Conservation (phyloP, 2,329 filamentous ascomycete genomes). For the Alternaria sp. region DNA sequence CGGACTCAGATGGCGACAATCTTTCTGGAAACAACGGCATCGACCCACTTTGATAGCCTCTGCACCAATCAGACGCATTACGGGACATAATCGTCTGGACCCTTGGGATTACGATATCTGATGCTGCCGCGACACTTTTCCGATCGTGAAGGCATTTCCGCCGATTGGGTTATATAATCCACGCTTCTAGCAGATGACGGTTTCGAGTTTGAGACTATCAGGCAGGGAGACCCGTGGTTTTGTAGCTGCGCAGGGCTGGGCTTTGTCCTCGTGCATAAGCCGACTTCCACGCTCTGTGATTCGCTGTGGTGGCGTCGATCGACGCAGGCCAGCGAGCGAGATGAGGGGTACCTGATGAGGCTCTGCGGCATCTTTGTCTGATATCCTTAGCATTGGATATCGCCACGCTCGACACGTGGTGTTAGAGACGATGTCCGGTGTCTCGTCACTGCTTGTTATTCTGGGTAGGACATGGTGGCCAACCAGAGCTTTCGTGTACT, state of each 20-base stretch:
- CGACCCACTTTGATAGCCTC: conserved; percentile 12
- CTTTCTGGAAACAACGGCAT: conserved; percentile 20
- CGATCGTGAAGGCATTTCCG: conserved; percentile 15
- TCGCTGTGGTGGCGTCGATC: conserved; percentile 21
- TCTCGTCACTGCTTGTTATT: background rate
- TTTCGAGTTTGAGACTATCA: background rate
- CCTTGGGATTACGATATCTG: conserved; percentile 31
- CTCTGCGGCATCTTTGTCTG: conserved; percentile 17
- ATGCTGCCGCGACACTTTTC: background rate
- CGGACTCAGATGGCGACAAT: conserved; percentile 24
- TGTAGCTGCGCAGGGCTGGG: conserved; percentile 8
- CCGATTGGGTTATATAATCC: conserved; percentile 15
- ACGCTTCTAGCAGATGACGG: background rate
- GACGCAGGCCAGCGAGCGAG: conserved; percentile 16
- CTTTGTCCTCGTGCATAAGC: conserved; percentile 15
- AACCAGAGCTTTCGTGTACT: conserved; percentile 6
- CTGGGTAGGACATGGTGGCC: background rate
- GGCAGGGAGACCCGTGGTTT: conserved; percentile 3
- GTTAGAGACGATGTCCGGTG: background rate
- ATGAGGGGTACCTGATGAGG: conserved; percentile 23
- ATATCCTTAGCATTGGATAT: conserved; percentile 2
- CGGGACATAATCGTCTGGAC: conserved; percentile 19
- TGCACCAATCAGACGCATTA: conserved; percentile 23
- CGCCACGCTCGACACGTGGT: background rate
- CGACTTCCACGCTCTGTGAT: conserved; percentile 24